These are phyloP conservation scores for Pinus tabuliformis DNA, from an alignment of 75 land plant species.

Conservation along the genomic window DNA sequence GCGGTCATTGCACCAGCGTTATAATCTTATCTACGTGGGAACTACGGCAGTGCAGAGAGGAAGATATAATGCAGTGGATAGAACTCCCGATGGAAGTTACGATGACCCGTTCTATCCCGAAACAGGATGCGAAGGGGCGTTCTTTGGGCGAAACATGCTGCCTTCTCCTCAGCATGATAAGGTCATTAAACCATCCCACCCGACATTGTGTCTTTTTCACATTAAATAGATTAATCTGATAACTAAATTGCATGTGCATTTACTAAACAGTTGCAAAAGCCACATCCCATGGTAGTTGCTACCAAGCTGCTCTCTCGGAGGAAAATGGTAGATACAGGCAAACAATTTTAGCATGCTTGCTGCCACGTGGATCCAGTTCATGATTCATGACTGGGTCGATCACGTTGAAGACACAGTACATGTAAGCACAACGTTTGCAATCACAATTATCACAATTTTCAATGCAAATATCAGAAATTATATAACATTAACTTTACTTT, in stretches of 20 bases:
- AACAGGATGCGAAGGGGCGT: conserved; percentile 29
- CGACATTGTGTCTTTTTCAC: too few species aligned
- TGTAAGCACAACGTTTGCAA: neutral
- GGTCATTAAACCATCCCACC: neutral
- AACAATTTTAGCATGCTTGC: conserved; percentile 71
- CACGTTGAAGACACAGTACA: conserved; percentile 51
- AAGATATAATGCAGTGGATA: too few species aligned
- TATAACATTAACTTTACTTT: too few species aligned
- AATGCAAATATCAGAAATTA: too few species aligned
- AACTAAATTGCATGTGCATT: too few species aligned
- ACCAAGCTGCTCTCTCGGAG: conserved; percentile 51
- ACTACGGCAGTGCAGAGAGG: too few species aligned
- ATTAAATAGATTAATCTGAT: too few species aligned
- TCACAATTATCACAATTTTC: too few species aligned
- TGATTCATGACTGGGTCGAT: conserved; percentile 19
- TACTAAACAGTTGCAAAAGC: conserved; percentile 36
- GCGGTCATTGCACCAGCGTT: too few species aligned
- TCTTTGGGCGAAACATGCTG: conserved; percentile 52
- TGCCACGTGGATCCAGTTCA: conserved; percentile 61
- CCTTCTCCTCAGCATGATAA: conserved; percentile 28
- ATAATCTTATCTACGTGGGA: too few species aligned
- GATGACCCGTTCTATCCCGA: too few species aligned
- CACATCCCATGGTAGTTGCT: conserved; percentile 53
- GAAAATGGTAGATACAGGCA: conserved; percentile 34
- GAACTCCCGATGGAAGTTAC: too few species aligned